These are phyloP conservation scores for Clausena lansium DNA, from an alignment of 345 rosid species.

Conservation along the genomic window DNA sequence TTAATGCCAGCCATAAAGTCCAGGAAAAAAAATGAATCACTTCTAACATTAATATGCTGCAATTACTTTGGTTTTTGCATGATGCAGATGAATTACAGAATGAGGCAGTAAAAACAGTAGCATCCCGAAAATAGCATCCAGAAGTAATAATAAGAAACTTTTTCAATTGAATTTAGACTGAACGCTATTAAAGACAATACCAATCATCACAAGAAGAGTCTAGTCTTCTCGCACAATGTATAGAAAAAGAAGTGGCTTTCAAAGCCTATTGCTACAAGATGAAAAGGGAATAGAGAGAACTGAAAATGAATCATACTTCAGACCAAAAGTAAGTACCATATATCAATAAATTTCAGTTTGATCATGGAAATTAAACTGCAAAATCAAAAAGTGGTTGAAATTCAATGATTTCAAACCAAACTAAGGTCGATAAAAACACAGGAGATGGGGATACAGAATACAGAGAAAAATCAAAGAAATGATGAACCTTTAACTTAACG, in stretches of 20 bases:
- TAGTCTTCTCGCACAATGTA: neutral
- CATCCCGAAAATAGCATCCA: neutral
- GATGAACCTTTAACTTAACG: neutral
- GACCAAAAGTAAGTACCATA: neutral
- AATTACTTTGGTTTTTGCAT: neutral
- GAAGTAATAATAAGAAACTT: neutral
- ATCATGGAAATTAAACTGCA: neutral
- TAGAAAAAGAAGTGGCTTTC: neutral
- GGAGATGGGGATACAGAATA: slow-evolving; percentile 1
- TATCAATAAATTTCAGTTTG: neutral
- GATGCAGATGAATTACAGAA: neutral
- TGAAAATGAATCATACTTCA: neutral
- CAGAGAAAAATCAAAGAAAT: neutral
- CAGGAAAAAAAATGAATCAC: neutral
- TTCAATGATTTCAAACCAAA: neutral
- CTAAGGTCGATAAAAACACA: neutral
- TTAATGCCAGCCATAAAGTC: neutral
- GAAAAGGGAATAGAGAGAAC: neutral
- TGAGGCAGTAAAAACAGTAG: neutral
- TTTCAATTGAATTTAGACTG: neutral
- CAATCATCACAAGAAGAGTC: neutral
- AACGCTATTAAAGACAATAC: neutral
- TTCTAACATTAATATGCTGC: neutral
- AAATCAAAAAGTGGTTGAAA: neutral
- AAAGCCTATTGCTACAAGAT: neutral